A percentile compares a stretch with the other conserved stretches of the same genome.
Evolutionary conservation across 202 grass and related monocot species (phyloP).

Genomic region (Elaeis oleifera): DNA sequence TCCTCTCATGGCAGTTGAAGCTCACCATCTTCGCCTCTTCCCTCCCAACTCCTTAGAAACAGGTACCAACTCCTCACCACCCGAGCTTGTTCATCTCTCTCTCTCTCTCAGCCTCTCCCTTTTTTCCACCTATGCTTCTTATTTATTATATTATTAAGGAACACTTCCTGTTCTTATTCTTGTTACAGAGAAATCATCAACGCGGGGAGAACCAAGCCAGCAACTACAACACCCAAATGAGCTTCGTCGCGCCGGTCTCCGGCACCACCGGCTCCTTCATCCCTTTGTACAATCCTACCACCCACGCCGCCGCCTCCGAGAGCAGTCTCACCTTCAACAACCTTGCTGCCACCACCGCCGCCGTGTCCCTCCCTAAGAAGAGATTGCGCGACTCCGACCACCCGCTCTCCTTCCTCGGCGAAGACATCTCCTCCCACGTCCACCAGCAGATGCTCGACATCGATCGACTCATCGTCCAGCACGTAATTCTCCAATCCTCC

Average conservation of each 20-base stretch:
- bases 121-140: too few species aligned
- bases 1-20: conserved; percentile 61
- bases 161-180: background rate
- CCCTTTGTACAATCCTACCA: conserved; percentile 8
- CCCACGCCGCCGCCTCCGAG: conserved; percentile 15
- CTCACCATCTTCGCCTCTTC: conserved; percentile 29
- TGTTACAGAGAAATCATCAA: conserved; percentile 3
- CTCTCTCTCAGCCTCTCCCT: too few species aligned
- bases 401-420: conserved; percentile 1
- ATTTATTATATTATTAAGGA: too few species aligned
- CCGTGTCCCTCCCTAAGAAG: conserved; percentile 13
- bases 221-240: conserved; percentile 1
- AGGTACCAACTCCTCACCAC: background rate
- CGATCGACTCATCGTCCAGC: conserved; percentile 45
- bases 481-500: conserved; percentile 25
- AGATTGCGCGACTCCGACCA: background rate
- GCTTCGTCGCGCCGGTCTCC: conserved; percentile 6
- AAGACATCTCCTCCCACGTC: conserved; percentile 16
- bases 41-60: conserved; percentile 27
- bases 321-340: conserved; percentile 35
- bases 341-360: background rate
- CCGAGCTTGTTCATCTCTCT: too few species aligned
- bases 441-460: conserved; percentile 54
- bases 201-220: background rate
- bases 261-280: background rate